Base-by-base conservation (phyloP, 306 rosid species). In the Corylus americana region DNA sequence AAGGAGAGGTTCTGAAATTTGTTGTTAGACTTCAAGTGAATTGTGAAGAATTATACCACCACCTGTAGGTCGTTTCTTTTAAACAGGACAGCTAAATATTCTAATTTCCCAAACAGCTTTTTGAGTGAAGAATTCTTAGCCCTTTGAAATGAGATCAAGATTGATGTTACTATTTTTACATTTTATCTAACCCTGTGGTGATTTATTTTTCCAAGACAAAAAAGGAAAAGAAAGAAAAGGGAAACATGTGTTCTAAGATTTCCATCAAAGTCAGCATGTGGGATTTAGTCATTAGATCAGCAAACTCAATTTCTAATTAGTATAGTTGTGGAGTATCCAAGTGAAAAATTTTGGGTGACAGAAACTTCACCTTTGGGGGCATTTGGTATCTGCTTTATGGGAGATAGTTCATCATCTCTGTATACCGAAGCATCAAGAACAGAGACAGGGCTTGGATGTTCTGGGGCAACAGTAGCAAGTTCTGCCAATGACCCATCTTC, bases 401-500 rank as follows among this genome's bases (percentile, higher is more conserved):
- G 97, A 70, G 93, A 94, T 44, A 79, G 71, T 22, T 37, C 86
- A 71, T 91, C 90, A 50, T 92, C 94, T 82, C 90, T 83, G 74
- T 91, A 92, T 59, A 83, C 85, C 2, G 88, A 84, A 76, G 64
- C 81, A 82, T 94, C 97, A 27, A 94, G 98, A 63, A 94, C 94
- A 2, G 98, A 92, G 66, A 88, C 84, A 29, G 97, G 97, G 81
- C 98, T 92, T 2, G 94, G 91, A 83, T 92, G 93, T 76, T 92
- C 97, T 0, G 83, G 91, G 13, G 82, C 81, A 77, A 69, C 66
- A 9, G 84, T 74, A 74, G 88, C 89, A 44, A 91, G 89, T 71
- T 91, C 97, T 12, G 86, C 82, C 58, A 73, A 66, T 63, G 82
- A 73, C 63, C 81, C 93, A 39, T 82, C 88, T 76, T 88, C 92